Evolutionary conservation across 2,329 filamentous ascomycete genomes (phyloP).

Genomic region (Colletotrichum horii): DNA sequence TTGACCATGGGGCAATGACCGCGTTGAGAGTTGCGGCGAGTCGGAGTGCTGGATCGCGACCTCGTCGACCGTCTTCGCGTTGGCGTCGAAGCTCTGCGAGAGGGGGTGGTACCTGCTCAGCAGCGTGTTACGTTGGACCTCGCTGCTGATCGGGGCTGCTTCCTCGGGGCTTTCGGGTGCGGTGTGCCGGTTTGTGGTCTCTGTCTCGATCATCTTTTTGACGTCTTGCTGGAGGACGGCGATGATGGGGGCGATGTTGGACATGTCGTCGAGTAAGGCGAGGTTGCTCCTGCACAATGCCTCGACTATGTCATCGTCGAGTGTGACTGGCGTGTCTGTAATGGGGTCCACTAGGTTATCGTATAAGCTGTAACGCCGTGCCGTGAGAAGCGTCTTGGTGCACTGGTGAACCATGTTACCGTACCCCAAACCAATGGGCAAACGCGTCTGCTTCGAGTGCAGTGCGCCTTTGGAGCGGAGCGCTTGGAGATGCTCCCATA

Average conservation of each 20-base stretch:
- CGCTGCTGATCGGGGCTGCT: background rate
- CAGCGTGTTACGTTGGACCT: background rate
- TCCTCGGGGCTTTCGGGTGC: background rate
- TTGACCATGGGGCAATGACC: background rate
- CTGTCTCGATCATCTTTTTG: background rate
- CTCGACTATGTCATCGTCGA: background rate
- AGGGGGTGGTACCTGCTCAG: slow-evolving; percentile 8
- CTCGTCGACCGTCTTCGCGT: slow-evolving; percentile 2
- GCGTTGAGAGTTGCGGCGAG: background rate
- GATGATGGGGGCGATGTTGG: background rate
- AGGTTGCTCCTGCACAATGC: background rate
- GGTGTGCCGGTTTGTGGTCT: background rate
- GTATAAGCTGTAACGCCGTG: background rate
- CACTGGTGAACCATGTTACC: slow-evolving; percentile 8
- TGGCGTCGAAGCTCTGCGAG: background rate
- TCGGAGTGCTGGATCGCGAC: slow-evolving; percentile 5
- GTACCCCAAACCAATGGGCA: background rate
- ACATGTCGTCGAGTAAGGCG: slow-evolving; percentile 3
- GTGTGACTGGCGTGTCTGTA: background rate
- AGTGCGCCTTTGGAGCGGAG: background rate
- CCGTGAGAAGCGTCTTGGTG: slow-evolving; percentile 5
- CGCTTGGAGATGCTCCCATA: slow-evolving; percentile 2
- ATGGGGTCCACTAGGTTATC: background rate
- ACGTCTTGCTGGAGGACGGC: slow-evolving; percentile 12
- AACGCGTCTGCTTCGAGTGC: slow-evolving; percentile 4